Evolutionary conservation across 352 stramenopile genomes (phyloP), one percentile per base, ranked within the genome.

Genomic region (Pilasporangium apinafurcum): DNA sequence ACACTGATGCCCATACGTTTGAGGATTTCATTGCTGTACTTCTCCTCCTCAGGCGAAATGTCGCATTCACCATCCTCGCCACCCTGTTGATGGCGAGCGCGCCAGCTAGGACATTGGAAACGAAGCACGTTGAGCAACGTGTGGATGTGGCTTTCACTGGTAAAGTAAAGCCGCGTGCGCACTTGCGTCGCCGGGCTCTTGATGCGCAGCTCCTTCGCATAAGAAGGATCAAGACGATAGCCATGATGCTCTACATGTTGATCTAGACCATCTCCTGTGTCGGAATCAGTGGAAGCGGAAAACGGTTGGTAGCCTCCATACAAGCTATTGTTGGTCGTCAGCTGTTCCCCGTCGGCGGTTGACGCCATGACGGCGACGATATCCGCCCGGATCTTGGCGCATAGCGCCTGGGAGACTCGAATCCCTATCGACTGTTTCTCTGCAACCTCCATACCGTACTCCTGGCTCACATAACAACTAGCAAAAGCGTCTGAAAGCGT

Each of bases 161-260:
- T 99, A 54, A 99, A 99, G 64, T 99, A 99, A 14, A 99, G 70
- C 4, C 97, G 85, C 22, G 96, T 99, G 49, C 97, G 92, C 43
- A 94, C 78, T 54, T 90, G 79, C 8, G 77, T 92, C 5, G 68
- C 72, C 0, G 82, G 79, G 35, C 77, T 91, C 59, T 98, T 99
- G 65, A 99, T 99, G 29, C 86, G 83, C 27, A 98, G 61, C 52
- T 99, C 96, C 35, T 90, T 90, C 4, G 75, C 80, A 27, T 83
- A 94, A 5, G 78, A 81, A 12, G 82, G 80, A 34, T 95, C 83
- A 37, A 96, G 65, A 4, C 82, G 78, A 35, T 96, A 95, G n/a
- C 82, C 81, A 50, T 87, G 83, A 48, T 95, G 83, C 44, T 94
- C 79, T 12, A 94, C 56, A 29, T 86, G 74, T 40, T 77, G 61